Conservation (phyloP, 2,329 filamentous ascomycete genomes). For the Emericellopsis atlantica region DNA sequence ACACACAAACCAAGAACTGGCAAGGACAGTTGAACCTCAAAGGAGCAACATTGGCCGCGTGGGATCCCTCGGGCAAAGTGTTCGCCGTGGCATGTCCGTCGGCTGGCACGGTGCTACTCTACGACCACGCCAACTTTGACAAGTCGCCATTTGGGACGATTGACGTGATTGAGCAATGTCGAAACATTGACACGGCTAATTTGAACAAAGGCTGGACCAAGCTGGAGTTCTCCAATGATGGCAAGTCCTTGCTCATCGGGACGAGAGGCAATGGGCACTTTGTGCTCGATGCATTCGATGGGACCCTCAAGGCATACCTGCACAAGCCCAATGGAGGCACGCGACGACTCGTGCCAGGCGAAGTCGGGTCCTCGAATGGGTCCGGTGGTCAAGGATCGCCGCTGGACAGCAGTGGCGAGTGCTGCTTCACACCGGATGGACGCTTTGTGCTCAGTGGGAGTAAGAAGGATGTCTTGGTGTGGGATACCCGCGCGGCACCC, state of each 20-base stretch:
- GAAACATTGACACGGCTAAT: slow-evolving; percentile 40
- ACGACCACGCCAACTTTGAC: slow-evolving; percentile 88
- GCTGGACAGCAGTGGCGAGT: slow-evolving; percentile 58
- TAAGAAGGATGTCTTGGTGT: slow-evolving; percentile 64
- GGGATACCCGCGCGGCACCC: slow-evolving; percentile 56
- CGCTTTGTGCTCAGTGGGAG: slow-evolving; percentile 77
- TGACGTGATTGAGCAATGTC: slow-evolving; percentile 53
- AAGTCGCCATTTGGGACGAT: slow-evolving; percentile 82
- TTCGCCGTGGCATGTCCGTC: slow-evolving; percentile 80
- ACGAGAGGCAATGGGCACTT: slow-evolving; percentile 81
- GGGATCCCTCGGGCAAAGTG: slow-evolving; percentile 83
- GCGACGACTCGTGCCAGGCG: slow-evolving; percentile 39
- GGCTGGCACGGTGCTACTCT: slow-evolving; percentile 71
- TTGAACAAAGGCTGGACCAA: slow-evolving; percentile 68
- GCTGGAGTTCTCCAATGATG: slow-evolving; percentile 92
- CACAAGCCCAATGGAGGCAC: slow-evolving; percentile 39
- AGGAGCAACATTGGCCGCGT: slow-evolving; percentile 72
- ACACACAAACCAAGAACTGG: slow-evolving; percentile 66
- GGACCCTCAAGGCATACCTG: slow-evolving; percentile 63
- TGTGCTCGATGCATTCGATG: slow-evolving; percentile 85
- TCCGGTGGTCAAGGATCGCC: slow-evolving; percentile 20
- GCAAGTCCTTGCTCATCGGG: slow-evolving; percentile 71
- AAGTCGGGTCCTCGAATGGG: slow-evolving; percentile 23
- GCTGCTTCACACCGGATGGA: slow-evolving; percentile 82
- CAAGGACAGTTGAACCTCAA: slow-evolving; percentile 72